Base-by-base conservation (phyloP, 139 green algal species). In the Chlorella sp. region DNA sequence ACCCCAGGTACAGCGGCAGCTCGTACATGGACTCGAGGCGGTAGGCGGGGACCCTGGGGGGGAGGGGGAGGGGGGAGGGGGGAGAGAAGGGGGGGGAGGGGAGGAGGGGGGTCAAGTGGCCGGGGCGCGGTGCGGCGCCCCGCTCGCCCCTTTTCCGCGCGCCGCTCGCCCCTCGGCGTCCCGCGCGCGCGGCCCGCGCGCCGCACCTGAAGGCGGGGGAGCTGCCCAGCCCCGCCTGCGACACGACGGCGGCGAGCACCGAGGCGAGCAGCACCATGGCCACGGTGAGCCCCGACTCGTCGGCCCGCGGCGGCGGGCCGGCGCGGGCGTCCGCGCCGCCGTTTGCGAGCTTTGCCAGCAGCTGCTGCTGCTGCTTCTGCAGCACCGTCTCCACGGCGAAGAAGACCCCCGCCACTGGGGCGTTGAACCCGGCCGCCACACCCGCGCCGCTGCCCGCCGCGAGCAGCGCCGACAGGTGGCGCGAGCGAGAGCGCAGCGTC, bases 381-480 rank as follows among this genome's bases (percentile, higher is more conserved):
- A 96, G 81, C 46, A 97, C 91, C 50, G 90, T 95, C 84, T 97
- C 93, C 7, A 98, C 86, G 12, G 94, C 95, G 76, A 98, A 99
- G 69, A 99, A 95, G 1, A 95, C 91, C 8, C 94, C 95, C 51
- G 72, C 61, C 5, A 98, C 93, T 0, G 95, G 93, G 1, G 95
- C 95, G 77, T 97, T 97, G 85, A 99, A 99, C 12, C 94, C 95
- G 0, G 95, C 93, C 14, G 93, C 92, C 15, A 97, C 87, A 67
- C 93, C 93, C 80, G 94, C 94, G 3, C 92, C 94, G 3, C 91
- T 90, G 19, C 95, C 95, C 27, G 93, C 95, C 8, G 95, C 95
- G 2, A 98, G 45, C 1, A 98, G 85, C 1, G 85, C 64, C 12
- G 85, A 61, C 77, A 94, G 87, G 63, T 89, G 80, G 61, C 91